phyloP scores from a whole-genome alignment of 176 grass and related monocot genomes.

The Oryza australiensis region DNA sequence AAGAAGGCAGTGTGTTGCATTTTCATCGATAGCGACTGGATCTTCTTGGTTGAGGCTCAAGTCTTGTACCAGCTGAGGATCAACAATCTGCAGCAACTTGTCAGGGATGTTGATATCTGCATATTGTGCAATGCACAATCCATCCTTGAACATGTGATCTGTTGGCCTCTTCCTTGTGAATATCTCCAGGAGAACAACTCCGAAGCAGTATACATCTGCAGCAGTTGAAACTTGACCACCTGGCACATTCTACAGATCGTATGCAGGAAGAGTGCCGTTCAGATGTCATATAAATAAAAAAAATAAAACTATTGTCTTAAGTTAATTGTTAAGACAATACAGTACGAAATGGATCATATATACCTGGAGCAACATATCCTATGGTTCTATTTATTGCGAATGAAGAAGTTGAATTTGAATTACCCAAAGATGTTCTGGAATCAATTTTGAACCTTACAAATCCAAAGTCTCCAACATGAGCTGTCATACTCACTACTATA shows the following conservation, averaged over 20 bases:
- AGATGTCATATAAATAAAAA: too few species aligned
- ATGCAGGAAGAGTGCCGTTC: not conserved
- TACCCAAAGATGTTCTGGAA: not conserved
- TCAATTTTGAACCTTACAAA: not conserved
- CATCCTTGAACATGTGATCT: conserved; percentile 29
- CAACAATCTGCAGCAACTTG: not conserved
- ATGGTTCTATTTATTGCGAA: conserved; percentile 5
- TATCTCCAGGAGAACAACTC: conserved; percentile 18
- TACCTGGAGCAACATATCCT: too few species aligned
- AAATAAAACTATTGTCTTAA: too few species aligned
- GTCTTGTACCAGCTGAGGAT: not conserved
- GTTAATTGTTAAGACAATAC: too few species aligned
- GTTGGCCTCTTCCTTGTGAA: conserved; percentile 16
- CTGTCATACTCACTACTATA: too few species aligned
- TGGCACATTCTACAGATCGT: not conserved
- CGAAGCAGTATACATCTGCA: conserved; percentile 9
- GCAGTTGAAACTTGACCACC: not conserved
- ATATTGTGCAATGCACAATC: not conserved
- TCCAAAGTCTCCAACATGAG: conserved; percentile 34
- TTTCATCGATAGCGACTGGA: not conserved
- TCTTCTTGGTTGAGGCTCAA: not conserved
- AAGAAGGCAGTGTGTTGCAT: not conserved
- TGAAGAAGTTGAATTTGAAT: not conserved
- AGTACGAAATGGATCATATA: too few species aligned
- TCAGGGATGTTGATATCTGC: conserved; percentile 5